These are phyloP conservation scores for Candida piceae DNA, from an alignment of 805 yeast species.

Conservation along the genomic window DNA sequence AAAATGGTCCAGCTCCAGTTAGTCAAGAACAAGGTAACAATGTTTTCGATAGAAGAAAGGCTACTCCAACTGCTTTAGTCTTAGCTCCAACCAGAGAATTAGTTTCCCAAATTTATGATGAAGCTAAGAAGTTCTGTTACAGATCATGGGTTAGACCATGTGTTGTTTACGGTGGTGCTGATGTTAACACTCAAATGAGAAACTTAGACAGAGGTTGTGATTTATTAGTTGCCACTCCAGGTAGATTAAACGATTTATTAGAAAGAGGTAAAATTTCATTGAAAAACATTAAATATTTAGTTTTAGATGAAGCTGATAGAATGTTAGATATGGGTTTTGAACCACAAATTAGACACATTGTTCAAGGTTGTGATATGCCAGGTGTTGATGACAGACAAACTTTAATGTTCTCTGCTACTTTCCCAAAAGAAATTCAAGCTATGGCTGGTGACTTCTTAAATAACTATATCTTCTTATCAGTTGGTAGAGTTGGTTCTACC, in stretches of 20 bases:
- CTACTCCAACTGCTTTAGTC: constrained; percentile 89
- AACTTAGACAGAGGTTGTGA: constrained; percentile 93
- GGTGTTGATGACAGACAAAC: constrained; percentile 88
- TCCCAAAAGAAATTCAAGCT: constrained; percentile 96
- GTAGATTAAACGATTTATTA: constrained; percentile 92
- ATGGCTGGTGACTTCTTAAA: constrained; percentile 96
- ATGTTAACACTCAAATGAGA: constrained; percentile 80
- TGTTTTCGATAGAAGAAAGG: constrained; percentile 62
- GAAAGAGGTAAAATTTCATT: constrained; percentile 94
- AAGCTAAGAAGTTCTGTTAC: constrained; percentile 91
- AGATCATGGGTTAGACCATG: constrained; percentile 98
- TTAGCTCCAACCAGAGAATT: constrained; percentile 99
- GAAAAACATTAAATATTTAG: constrained; percentile 85
- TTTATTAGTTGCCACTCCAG: constrained; percentile 96
- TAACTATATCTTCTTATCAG: constrained; percentile 92
- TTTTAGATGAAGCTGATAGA: constrained; percentile 98
- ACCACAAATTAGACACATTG: constrained; percentile 98
- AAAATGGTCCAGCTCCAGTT: constrained; percentile 74
- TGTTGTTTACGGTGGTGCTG: constrained; percentile 99
- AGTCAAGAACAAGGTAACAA: constrained; percentile 42
- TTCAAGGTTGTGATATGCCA: constrained; percentile 98
- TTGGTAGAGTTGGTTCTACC: constrained; percentile 99
- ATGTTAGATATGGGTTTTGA: constrained; percentile 99
- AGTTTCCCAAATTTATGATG: constrained; percentile 94
- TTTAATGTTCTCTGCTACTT: constrained; percentile 97